A percentile compares a stretch with the other conserved stretches of the same genome.
Conservation (phyloP, 176 grass and related monocot genomes). For the Phoenix dactylifera region DNA sequence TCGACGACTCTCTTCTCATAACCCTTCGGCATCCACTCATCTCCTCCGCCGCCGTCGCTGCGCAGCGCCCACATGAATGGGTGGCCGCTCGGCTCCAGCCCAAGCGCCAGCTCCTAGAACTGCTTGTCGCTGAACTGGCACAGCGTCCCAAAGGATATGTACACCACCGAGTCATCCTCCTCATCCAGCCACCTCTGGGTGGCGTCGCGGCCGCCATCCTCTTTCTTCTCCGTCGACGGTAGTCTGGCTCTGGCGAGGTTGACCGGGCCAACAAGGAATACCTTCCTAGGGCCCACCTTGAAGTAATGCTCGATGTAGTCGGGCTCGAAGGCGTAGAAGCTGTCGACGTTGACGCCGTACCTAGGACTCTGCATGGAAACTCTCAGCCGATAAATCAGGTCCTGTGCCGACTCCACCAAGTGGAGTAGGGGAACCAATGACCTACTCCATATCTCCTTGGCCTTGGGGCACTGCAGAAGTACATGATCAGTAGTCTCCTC, state of each 20-base stretch:
- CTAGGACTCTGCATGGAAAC: too few relatives aligned
- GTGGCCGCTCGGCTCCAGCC: conserved; percentile 18
- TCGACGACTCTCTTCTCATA: conserved; percentile 10
- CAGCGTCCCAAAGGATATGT: conserved; percentile 41
- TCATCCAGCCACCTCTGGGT: conserved; percentile 14
- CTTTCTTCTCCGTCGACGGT: too few relatives aligned
- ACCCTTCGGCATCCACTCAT: conserved; percentile 5
- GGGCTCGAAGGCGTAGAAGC: conserved; percentile 30
- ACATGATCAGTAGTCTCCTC: too few relatives aligned
- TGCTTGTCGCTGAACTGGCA: conserved; percentile 30
- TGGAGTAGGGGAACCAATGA: too few relatives aligned
- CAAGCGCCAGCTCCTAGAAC: not conserved
- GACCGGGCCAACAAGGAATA: not conserved
- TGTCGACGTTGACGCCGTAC: conserved; percentile 32
- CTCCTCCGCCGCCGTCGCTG: not conserved
- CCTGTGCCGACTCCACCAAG: too few relatives aligned
- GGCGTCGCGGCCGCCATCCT: not conserved
- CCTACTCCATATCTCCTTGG: too few relatives aligned
- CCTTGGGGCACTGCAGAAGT: too few relatives aligned
- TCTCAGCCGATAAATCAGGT: too few relatives aligned
- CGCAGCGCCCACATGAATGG: conserved; percentile 26
- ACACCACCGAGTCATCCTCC: conserved; percentile 33
- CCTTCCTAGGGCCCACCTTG: conserved; percentile 2
- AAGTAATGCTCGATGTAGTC: conserved; percentile 5
- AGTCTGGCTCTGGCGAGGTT: not conserved